A percentile compares a stretch with the other conserved stretches of the same genome.
These are phyloP conservation scores for Claviceps fusiformis DNA, from an alignment of 2,329 filamentous ascomycete genomes.

Conservation along the genomic window DNA sequence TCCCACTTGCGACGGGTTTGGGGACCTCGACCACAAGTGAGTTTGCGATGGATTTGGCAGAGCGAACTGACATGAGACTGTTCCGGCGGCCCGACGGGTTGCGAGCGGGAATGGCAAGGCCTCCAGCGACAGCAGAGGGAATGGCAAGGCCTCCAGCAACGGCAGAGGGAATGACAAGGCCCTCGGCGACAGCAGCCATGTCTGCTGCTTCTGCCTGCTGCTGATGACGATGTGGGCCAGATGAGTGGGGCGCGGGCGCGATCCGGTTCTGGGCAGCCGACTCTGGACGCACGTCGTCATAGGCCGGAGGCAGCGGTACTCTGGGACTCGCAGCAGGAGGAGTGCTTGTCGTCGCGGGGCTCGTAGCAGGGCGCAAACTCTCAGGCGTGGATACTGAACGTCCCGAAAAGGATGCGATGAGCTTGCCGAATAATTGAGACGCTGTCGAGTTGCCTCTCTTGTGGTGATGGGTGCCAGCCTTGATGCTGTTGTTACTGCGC, in stretches of 20 bases:
- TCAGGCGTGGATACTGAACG: conserved; percentile 1
- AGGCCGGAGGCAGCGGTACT: conserved; percentile 13
- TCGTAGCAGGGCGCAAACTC: background rate
- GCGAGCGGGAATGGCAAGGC: conserved; percentile 11
- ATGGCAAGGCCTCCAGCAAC: conserved; percentile 9
- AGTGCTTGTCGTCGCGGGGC: background rate
- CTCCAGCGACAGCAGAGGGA: conserved; percentile 9
- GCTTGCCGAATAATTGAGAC: conserved; percentile 6
- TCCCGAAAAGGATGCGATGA: conserved; percentile 7
- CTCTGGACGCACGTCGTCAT: conserved; percentile 17
- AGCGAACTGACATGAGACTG: conserved; percentile 37
- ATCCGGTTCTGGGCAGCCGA: conserved; percentile 5
- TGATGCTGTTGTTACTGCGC: conserved; percentile 24
- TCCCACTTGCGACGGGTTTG: conserved; percentile 70
- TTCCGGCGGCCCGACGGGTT: conserved; percentile 25
- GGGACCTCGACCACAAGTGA: conserved; percentile 39
- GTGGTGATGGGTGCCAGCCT: background rate
- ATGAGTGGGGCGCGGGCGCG: conserved; percentile 3
- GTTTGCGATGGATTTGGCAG: conserved; percentile 35
- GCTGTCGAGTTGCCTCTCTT: conserved; percentile 1
- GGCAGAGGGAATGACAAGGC: conserved; percentile 11
- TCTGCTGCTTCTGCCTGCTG: conserved; percentile 1
- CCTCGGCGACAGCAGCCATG: conserved; percentile 12
- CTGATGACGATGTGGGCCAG: background rate
- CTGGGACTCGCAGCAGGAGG: conserved; percentile 6